These are phyloP conservation scores for Apiospora koreana DNA, from an alignment of 2,329 filamentous ascomycete genomes.

Conservation along the genomic window DNA sequence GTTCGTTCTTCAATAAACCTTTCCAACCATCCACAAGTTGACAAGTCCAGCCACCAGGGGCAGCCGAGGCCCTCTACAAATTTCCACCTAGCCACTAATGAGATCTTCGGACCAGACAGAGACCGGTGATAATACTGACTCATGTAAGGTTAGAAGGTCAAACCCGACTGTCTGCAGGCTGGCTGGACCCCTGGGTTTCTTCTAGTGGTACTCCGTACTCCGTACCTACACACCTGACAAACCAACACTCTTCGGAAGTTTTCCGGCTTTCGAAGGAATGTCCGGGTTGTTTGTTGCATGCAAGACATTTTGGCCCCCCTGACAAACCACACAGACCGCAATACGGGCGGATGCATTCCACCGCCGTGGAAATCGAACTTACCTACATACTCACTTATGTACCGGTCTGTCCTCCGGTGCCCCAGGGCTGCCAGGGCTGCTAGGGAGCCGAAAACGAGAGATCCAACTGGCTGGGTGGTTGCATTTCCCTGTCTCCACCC, in stretches of 20 bases:
- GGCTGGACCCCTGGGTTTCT: background rate
- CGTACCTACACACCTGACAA: too few relatives aligned
- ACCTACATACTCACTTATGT: too few relatives aligned
- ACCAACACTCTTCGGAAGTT: background rate
- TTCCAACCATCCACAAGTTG: too few relatives aligned
- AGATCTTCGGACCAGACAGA: background rate
- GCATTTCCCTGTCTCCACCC: background rate
- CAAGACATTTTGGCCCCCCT: background rate
- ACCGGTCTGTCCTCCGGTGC: background rate
- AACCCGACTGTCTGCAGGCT: background rate
- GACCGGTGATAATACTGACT: background rate
- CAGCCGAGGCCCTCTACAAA: background rate
- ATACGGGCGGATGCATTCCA: constrained; percentile 3
- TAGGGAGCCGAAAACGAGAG: too few relatives aligned
- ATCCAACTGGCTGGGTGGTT: background rate
- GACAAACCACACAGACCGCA: background rate
- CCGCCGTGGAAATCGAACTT: background rate
- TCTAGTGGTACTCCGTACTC: too few relatives aligned
- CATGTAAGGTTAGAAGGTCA: background rate
- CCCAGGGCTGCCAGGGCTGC: background rate
- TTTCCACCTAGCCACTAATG: background rate
- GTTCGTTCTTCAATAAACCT: background rate
- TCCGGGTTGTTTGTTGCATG: background rate
- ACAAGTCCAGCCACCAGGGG: background rate
- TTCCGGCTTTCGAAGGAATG: background rate